Base-by-base conservation (phyloP, 768 basidiomycete species). In the Pisolithus tinctorius region DNA sequence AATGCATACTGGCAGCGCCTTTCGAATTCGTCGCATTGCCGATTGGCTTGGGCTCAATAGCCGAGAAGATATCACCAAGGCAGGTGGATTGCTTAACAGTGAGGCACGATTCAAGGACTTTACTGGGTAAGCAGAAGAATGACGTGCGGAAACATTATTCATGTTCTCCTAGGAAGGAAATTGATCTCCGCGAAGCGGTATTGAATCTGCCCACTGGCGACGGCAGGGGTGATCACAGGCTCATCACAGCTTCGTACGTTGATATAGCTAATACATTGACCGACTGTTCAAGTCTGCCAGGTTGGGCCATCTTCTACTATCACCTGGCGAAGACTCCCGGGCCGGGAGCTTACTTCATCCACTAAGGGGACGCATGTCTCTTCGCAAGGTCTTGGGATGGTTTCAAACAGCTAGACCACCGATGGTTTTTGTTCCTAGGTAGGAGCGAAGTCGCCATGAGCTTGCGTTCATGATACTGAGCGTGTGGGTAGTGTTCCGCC, bases 11-110 rank as follows among this genome's bases (percentile, higher is more conserved):
- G 68, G 69, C 37, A 68, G 70, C 52, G 67, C 74, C 26, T 86
- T 84, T 60, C 75, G 88, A 45, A 61, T 85, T 43, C 77, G 86
- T 44, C 74, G 78, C 45, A 77, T 88, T 13, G 77, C 75, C 11
- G 78, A 84, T 58, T 86, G 80, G 81, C 71, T 84, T 36, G 68
- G 70, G 34, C 53, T 63, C 16, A 57, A 63, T 45, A 54, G 61
- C 29, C 59, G 54, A 14, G 74, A 76, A 58, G 62, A 72, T 43
- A 50, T 70, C 37, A 47, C 59, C 23, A 66, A 62, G 31, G 70
- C 67, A 6, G 73, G 70, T 16, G 75, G 72, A 23, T 58, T 82
- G 20, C 61, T 64, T 10, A 64, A 61, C 11, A 70, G 68, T 47
- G 57, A 64, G 34, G 70, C 67, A 3, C 59, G 60, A 23, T 51